These are phyloP conservation scores for Brettanomyces naardenensis DNA, from an alignment of 805 yeast genomes.

Conservation along the genomic window DNA sequence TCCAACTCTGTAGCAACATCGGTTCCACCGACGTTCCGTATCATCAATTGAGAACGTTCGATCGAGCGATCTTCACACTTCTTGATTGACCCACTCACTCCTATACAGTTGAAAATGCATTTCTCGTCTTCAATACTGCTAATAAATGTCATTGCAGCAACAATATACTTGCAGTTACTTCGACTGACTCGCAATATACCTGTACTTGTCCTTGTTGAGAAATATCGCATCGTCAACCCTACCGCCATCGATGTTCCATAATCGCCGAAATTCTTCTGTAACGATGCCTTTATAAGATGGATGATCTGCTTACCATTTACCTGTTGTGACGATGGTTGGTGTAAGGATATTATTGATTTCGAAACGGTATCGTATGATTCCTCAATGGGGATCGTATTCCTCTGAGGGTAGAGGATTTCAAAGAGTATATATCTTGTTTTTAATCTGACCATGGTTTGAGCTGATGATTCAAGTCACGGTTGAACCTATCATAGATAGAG, in stretches of 20 bases:
- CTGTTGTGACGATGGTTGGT: slow-evolving; percentile 39
- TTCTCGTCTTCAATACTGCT: slow-evolving; percentile 39
- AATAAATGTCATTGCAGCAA: slow-evolving; percentile 60
- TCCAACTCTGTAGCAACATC: no score
- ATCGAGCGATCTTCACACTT: slow-evolving; percentile 72
- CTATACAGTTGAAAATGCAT: slow-evolving; percentile 52
- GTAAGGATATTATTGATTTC: slow-evolving; percentile 36
- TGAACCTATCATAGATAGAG: no score
- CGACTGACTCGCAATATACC: slow-evolving; percentile 78
- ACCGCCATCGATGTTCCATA: slow-evolving; percentile 59
- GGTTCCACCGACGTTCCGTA: no score
- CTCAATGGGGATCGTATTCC: neutral
- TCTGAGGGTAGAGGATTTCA: slow-evolving; percentile 63
- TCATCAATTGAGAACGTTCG: slow-evolving; percentile 22
- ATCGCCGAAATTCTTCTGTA: slow-evolving; percentile 71
- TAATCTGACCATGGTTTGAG: slow-evolving; percentile 68
- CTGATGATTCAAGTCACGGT: neutral
- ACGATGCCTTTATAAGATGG: slow-evolving; percentile 43
- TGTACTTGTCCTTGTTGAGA: slow-evolving; percentile 70
- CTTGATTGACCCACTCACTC: slow-evolving; percentile 81
- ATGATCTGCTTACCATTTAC: slow-evolving; percentile 44
- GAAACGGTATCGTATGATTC: neutral
- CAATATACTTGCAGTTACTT: slow-evolving; percentile 49
- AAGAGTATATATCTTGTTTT: slow-evolving; percentile 80
- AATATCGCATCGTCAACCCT: slow-evolving; percentile 55